Base-by-base conservation (phyloP, 106 monocot species). In the Dendrobium catenatum region DNA sequence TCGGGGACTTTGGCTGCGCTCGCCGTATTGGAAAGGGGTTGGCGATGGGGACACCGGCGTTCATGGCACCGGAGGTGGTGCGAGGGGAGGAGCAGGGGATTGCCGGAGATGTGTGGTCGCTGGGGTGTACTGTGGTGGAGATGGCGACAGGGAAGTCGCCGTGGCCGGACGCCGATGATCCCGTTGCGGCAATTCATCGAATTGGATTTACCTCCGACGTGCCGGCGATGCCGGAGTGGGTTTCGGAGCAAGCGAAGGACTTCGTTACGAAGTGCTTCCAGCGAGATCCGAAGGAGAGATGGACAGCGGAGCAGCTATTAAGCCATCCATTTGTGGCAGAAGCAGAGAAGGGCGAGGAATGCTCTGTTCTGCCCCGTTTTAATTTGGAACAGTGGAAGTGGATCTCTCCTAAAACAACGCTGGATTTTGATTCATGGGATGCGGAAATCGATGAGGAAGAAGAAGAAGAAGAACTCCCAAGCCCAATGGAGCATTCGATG, bases 61-160 rank as follows among this genome's bases (percentile, higher is more conserved):
- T 77, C 89, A 88, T 90, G 90, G 89, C 94, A 76, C 94, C 94
- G 72, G 94, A 94, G 89, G 91, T 85, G 78, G 86, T 79, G n/a
- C 72, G 89, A 26, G 88, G 91, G 61, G 94, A 91, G 73, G 85
- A 82, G 17, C 88, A 88, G 80, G 88, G 89, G 7, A 46, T 76
- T 66, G 76, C 77, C 40, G 88, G 89, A 37, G 94, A 94, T 67
- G 76, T 91, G 18, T 94, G 94, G 94, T 85, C 94, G 5, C 82
- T 91, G 19, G 94, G 91, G 18, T 94, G 94, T 85, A 85, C 85
- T 0, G 73, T 88, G 27, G 47, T 91, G 15, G 94, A 94, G 85
- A 94, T 91, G 94, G 84, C 85, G 27, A 88, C 88, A 5, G 89
- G 88, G 0, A 41, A 80, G 4, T 42, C 82, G 4, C 91, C 91